Evolutionary conservation across 371 early-diverging fungal genomes (phyloP).

Genomic region (Entomophthora muscae): DNA sequence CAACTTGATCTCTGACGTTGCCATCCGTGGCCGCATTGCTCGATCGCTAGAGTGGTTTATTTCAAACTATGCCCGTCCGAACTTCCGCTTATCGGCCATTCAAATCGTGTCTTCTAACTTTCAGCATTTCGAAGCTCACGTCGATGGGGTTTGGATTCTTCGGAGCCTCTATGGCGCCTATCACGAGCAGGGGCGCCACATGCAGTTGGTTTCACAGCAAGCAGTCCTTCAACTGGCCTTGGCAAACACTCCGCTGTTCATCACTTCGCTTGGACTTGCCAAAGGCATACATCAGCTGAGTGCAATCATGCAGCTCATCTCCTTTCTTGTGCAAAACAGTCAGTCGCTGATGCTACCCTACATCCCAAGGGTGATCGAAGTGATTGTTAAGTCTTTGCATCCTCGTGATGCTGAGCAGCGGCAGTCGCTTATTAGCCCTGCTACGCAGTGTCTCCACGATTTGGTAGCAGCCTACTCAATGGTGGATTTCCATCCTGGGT

Average conservation of each 20-base stretch:
- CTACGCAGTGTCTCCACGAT: constrained; percentile 54
- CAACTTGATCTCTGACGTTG: constrained; percentile 17
- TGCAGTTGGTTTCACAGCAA: constrained; percentile 10
- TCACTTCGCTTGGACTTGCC: constrained; percentile 26
- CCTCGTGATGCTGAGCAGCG: constrained; percentile 49
- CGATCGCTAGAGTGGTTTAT: constrained; percentile 1
- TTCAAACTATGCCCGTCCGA: neutral
- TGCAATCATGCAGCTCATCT: constrained; percentile 45
- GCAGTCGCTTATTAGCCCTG: constrained; percentile 44
- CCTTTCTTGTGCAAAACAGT: constrained; percentile 54
- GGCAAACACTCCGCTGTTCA: constrained; percentile 44
- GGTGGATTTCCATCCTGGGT: constrained; percentile 51
- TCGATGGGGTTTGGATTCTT: neutral
- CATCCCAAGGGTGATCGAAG: constrained; percentile 46
- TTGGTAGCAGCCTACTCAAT: constrained; percentile 58
- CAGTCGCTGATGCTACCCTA: constrained; percentile 39
- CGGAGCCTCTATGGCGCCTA: constrained; percentile 3
- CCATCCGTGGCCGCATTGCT: neutral
- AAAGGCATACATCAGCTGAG: constrained; percentile 36
- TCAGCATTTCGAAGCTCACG: neutral
- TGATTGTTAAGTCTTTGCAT: constrained; percentile 67
- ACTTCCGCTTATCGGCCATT: neutral
- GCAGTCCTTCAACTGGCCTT: constrained; percentile 58
- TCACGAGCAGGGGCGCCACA: constrained; percentile 9
- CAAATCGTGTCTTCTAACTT: neutral